Evolutionary conservation across 1,139 yeast genomes (phyloP).

Genomic region (Pneumocystis sp.): DNA sequence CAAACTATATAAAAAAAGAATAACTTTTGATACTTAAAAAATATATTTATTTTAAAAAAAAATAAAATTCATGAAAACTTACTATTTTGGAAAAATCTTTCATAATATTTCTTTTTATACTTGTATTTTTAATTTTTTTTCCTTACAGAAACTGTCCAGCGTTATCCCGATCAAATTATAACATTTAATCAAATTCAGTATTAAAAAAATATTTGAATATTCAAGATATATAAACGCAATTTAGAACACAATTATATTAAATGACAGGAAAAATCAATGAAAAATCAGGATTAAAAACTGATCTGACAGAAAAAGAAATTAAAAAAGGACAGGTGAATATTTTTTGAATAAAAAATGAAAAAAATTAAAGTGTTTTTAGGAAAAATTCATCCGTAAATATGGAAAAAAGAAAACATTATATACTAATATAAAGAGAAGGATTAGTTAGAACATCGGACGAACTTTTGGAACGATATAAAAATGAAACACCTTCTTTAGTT

Average conservation of each 20-base stretch:
- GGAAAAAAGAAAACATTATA: not conserved
- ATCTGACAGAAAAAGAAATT: not conserved
- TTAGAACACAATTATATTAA: not conserved
- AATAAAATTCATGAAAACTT: not conserved
- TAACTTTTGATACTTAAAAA: not conserved
- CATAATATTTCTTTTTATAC: too few species aligned
- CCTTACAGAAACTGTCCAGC: not conserved
- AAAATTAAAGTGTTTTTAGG: not conserved
- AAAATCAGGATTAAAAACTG: not conserved
- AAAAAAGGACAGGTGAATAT: not conserved
- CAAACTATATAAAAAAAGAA: constrained; percentile 3
- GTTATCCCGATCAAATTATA: not conserved
- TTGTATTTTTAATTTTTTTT: too few species aligned
- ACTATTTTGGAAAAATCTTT: too few species aligned
- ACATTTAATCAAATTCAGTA: not conserved
- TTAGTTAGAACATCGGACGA: constrained; percentile 2
- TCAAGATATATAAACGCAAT: not conserved
- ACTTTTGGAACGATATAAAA: constrained; percentile 8
- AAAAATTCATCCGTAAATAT: not conserved
- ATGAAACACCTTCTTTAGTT: constrained; percentile 9
- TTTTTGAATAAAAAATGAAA: not conserved
- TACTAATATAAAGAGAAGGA: not conserved
- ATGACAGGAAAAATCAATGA: not conserved
- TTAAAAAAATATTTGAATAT: not conserved
- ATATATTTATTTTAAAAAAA: not conserved